Percentiles rank a stretch among this genome's conserved stretches.
These are phyloP conservation scores for Plasmodium relictum DNA, from an alignment of 169 alveolate species.

Conservation along the genomic window DNA sequence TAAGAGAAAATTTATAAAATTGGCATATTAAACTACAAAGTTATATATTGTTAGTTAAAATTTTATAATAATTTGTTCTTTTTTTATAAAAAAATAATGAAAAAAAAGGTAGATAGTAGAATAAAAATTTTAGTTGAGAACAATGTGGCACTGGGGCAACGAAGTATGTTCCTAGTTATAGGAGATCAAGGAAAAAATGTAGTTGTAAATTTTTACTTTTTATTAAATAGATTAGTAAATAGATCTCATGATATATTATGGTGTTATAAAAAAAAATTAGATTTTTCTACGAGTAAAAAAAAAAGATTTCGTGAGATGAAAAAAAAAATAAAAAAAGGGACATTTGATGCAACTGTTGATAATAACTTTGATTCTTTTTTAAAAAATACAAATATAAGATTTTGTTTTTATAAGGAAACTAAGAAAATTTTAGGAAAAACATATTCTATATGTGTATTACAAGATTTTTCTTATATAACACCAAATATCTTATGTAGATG, in stretches of 20 bases:
- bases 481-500: conserved; percentile 99
- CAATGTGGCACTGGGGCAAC: conserved; percentile 90
- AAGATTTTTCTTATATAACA: conserved; percentile 99
- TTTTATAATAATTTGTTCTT: background rate
- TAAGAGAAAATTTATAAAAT: too few relatives aligned
- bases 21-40: too few relatives aligned
- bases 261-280: conserved; percentile 99
- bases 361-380: conserved; percentile 97
- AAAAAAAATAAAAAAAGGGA: conserved; percentile 94
- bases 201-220: conserved; percentile 92
- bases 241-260: conserved; percentile 95
- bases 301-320: conserved; percentile 96
- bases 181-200: conserved; percentile 98
- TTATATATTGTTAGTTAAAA: too few relatives aligned
- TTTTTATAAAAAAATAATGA: conserved; percentile 82
- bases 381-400: conserved; percentile 95
- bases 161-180: conserved; percentile 96
- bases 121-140: conserved; percentile 95
- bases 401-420: conserved; percentile 98
- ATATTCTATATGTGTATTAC: conserved; percentile 96
- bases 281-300: conserved; percentile 96
- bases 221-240: conserved; percentile 82
- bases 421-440: conserved; percentile 97
- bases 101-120: conserved; percentile 96
- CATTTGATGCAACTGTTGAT: conserved; percentile 95